Conservation (phyloP, 139 green algal species). For the Coelastrella sp. region DNA sequence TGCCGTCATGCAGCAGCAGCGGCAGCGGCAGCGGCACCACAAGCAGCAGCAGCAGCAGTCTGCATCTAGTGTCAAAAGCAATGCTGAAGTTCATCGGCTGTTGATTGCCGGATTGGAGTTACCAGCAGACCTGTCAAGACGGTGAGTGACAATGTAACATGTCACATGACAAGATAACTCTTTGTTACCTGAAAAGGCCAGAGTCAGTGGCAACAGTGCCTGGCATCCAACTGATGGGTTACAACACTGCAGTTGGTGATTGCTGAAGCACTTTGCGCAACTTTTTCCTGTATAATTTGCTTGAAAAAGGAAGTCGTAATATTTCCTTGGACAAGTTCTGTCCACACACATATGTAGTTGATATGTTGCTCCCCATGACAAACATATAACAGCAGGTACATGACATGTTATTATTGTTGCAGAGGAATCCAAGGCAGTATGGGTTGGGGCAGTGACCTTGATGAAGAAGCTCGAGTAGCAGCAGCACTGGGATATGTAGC, state of each 20-base stretch:
- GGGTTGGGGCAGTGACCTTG: constrained; percentile 52
- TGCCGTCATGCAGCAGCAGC: background rate
- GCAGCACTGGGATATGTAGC: constrained; percentile 77
- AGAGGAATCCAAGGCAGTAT: constrained; percentile 52
- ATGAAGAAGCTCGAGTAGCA: constrained; percentile 61
- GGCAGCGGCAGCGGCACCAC: background rate
- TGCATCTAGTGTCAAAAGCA: background rate
- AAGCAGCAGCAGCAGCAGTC: background rate
- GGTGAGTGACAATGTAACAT: background rate
- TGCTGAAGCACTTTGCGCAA: too few species aligned
- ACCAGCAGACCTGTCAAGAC: constrained; percentile 41
- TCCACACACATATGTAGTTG: too few species aligned
- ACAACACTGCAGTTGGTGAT: too few species aligned
- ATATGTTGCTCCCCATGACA: too few species aligned
- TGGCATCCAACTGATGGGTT: too few species aligned
- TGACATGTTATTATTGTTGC: background rate
- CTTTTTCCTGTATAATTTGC: too few species aligned
- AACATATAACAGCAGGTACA: too few species aligned
- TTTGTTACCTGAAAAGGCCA: too few species aligned
- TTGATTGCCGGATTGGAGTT: constrained; percentile 57
- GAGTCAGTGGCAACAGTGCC: too few species aligned
- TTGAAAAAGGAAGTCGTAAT: too few species aligned
- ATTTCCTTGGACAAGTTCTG: too few species aligned
- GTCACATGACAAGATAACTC: too few species aligned
- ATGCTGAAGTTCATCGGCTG: constrained; percentile 27